Evolutionary conservation across 2,329 filamentous ascomycete species (phyloP).

Genomic region (Chaetomium globosum): DNA sequence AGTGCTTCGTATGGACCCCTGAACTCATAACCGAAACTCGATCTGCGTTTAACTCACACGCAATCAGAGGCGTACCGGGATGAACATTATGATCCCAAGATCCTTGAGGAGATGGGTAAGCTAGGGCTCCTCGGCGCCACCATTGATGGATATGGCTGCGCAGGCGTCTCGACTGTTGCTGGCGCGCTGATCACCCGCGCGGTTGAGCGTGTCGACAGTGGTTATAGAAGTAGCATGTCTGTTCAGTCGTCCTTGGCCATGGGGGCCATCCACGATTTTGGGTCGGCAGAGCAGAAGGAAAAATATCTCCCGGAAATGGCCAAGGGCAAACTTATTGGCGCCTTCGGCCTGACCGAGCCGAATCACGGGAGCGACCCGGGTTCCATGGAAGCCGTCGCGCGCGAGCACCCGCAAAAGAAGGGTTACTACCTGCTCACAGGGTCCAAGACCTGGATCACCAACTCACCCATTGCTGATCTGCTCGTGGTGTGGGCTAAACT

Average conservation of each 20-base stretch:
- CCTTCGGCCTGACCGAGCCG: slow-evolving; percentile 83
- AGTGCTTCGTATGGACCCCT: slow-evolving; percentile 68
- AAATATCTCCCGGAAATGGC: slow-evolving; percentile 75
- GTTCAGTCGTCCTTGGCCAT: slow-evolving; percentile 84
- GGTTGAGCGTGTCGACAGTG: slow-evolving; percentile 83
- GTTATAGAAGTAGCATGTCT: slow-evolving; percentile 84
- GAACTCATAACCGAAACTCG: not conserved
- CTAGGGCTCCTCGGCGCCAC: slow-evolving; percentile 79
- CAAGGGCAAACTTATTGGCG: slow-evolving; percentile 74
- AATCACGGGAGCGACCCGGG: slow-evolving; percentile 88
- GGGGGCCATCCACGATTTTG: slow-evolving; percentile 84
- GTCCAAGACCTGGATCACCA: slow-evolving; percentile 89
- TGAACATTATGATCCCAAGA: slow-evolving; percentile 78
- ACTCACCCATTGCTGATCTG: slow-evolving; percentile 81
- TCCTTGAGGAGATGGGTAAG: slow-evolving; percentile 84
- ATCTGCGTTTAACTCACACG: not conserved
- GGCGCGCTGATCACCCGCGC: slow-evolving; percentile 82
- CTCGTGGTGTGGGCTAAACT: slow-evolving; percentile 90
- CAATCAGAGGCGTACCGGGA: slow-evolving; percentile 60
- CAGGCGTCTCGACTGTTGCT: slow-evolving; percentile 78
- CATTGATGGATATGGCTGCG: slow-evolving; percentile 81
- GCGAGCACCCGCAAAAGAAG: slow-evolving; percentile 74
- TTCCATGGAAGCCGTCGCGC: slow-evolving; percentile 79
- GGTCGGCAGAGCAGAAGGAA: slow-evolving; percentile 77
- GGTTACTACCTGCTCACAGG: slow-evolving; percentile 75